These are phyloP conservation scores for Aspergillus puulaauensis DNA, from an alignment of 2,329 filamentous ascomycete species.

Conservation along the genomic window DNA sequence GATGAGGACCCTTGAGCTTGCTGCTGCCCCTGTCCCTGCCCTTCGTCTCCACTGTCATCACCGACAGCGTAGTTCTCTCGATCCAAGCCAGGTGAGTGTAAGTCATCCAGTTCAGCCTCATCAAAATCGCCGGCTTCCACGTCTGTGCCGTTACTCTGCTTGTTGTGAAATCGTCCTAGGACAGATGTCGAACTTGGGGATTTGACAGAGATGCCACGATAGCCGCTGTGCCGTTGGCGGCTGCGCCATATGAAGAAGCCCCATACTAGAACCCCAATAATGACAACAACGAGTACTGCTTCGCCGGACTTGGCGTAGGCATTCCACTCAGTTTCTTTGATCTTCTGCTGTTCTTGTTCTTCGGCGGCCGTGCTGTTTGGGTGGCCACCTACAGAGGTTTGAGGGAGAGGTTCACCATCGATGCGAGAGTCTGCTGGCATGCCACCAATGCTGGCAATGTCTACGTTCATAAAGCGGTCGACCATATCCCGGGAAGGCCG, in stretches of 20 bases:
- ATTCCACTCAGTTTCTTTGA: conserved; percentile 84
- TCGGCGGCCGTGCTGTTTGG: conserved; percentile 67
- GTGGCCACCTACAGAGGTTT: conserved; percentile 74
- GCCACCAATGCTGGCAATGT: conserved; percentile 85
- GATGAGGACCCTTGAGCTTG: conserved; percentile 10
- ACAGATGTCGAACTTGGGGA: conserved; percentile 43
- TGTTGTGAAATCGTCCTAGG: conserved; percentile 50
- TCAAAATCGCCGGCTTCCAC: conserved; percentile 64
- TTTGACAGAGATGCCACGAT: conserved; percentile 44
- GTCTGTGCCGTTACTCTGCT: conserved; percentile 45
- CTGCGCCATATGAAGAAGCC: conserved; percentile 67
- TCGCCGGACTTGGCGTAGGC: conserved; percentile 88
- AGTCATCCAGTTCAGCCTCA: conserved; percentile 59
- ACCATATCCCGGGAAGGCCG: conserved; percentile 91
- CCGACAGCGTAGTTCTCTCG: conserved; percentile 50
- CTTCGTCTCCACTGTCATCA: conserved; percentile 43
- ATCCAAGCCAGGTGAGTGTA: conserved; percentile 40
- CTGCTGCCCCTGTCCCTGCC: conserved; percentile 11
- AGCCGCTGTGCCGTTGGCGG: conserved; percentile 49
- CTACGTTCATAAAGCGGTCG: conserved; percentile 90
- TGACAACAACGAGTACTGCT: conserved; percentile 77
- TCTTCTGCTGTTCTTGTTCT: conserved; percentile 66
- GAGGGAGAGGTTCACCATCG: conserved; percentile 78
- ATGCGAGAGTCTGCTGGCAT: conserved; percentile 74
- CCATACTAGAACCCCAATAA: conserved; percentile 71